phyloP scores from a whole-genome alignment of 2,329 filamentous ascomycete species.

The Metarhizium brunneum region DNA sequence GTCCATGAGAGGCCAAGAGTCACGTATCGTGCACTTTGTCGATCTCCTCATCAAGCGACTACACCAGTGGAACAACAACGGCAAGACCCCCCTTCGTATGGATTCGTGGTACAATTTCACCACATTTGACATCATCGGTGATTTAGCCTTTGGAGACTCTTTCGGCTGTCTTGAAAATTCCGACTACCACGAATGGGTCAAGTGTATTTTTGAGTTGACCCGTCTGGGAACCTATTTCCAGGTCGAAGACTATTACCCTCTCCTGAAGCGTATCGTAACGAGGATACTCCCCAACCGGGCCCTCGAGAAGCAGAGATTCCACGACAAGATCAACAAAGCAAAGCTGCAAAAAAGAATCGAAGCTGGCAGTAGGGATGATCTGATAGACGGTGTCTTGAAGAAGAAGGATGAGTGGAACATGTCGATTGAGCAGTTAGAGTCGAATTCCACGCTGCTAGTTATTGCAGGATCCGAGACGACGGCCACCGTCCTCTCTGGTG shows the following conservation, averaged over 20 bases:
- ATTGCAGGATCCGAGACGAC: conserved; percentile 25
- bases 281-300: background rate
- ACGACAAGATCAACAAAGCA: background rate
- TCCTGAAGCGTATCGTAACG: background rate
- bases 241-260: conserved; percentile 1
- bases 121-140: conserved; percentile 20
- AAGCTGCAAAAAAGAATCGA: conserved; percentile 1
- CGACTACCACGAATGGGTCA: conserved; percentile 15
- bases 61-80: conserved; percentile 16
- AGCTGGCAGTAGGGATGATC: background rate
- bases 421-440: conserved; percentile 1
- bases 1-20: conserved; percentile 15
- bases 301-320: background rate
- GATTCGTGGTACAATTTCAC: conserved; percentile 17
- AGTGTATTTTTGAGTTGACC: conserved; percentile 8
- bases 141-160: conserved; percentile 17
- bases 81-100: conserved; percentile 8
- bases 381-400: background rate
- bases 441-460: conserved; percentile 11
- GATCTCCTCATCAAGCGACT: conserved; percentile 28
- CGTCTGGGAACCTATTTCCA: background rate
- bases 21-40: conserved; percentile 26
- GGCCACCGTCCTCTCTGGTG: conserved; percentile 19
- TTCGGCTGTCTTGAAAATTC: conserved; percentile 15
- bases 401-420: background rate